Conservation (phyloP, 1,284 basidiomycete species). For the Boletellus dicymbophilus region DNA sequence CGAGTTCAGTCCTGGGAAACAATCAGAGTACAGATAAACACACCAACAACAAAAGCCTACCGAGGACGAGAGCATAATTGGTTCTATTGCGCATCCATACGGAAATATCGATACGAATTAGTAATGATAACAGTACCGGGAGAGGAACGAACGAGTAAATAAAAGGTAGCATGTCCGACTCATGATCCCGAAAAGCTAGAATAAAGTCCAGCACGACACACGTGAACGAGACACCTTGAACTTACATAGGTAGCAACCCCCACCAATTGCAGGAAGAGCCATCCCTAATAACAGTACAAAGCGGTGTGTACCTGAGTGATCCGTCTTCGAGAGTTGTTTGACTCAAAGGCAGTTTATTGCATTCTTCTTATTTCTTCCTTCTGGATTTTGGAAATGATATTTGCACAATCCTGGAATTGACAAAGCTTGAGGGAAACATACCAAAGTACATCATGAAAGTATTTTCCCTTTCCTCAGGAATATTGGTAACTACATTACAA, state of each 20-base stretch:
- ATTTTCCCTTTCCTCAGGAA: conserved; percentile 76
- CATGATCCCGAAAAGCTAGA: conserved; percentile 69
- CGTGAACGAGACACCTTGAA: neutral
- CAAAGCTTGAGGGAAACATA: conserved; percentile 36
- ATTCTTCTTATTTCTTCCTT: conserved; percentile 81
- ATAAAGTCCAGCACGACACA: conserved; percentile 1
- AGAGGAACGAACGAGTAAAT: conserved; percentile 83
- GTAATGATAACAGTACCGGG: conserved; percentile 75
- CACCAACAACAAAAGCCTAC: conserved; percentile 41
- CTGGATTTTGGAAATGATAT: conserved; percentile 63
- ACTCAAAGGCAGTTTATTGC: conserved; percentile 73
- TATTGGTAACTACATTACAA: conserved; percentile 58
- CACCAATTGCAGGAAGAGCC: conserved; percentile 72
- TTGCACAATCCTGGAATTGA: neutral
- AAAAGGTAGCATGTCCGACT: conserved; percentile 73
- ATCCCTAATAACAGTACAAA: conserved; percentile 80
- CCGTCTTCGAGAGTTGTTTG: conserved; percentile 55
- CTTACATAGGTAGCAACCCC: conserved; percentile 72
- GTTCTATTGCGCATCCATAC: conserved; percentile 80
- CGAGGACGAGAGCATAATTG: conserved; percentile 92
- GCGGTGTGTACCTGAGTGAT: conserved; percentile 78
- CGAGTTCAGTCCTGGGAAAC: conserved; percentile 67
- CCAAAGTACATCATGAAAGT: conserved; percentile 77
- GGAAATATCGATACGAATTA: conserved; percentile 81
- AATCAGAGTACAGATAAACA: neutral